Evolutionary conservation across 129 eudicot species (phyloP).

Genomic region (Solidago caesia): DNA sequence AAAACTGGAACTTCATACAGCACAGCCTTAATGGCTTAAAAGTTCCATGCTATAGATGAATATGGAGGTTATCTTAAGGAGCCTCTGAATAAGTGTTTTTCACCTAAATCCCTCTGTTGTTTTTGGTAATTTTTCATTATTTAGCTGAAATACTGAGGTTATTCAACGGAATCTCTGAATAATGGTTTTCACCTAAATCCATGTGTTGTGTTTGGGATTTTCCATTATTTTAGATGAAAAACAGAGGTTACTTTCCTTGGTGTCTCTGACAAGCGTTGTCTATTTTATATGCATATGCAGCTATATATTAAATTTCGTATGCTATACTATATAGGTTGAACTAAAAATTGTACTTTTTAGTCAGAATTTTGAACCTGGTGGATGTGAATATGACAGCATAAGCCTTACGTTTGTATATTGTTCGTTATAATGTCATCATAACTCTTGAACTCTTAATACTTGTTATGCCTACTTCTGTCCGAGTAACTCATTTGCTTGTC

Average conservation of each 20-base stretch:
- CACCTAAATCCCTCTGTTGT: no score
- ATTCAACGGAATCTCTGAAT: no score
- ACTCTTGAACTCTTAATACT: conserved; percentile 10
- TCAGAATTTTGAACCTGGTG: conserved; percentile 2
- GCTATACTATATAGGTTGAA: neutral
- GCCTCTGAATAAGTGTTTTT: no score
- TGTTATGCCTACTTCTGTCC: neutral
- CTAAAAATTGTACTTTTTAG: neutral
- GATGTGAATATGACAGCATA: conserved; percentile 14
- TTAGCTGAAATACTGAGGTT: no score
- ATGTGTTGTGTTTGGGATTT: neutral
- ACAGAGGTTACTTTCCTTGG: conserved; percentile 1
- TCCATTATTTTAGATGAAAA: neutral
- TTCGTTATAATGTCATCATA: conserved; percentile 2
- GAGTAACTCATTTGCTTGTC: conserved; percentile 2
- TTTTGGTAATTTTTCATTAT: no score
- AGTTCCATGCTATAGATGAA: no score
- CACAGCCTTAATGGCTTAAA: no score
- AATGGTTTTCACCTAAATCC: neutral
- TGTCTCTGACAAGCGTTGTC: neutral
- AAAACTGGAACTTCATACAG: no score
- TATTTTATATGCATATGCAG: neutral
- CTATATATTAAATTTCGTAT: neutral
- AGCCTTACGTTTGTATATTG: neutral
- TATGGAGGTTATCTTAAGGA: no score